Evolutionary conservation across 2,329 filamentous ascomycete genomes (phyloP), one percentile per base, ranked within the genome.

Genomic region (Domatiomyces globalis): DNA sequence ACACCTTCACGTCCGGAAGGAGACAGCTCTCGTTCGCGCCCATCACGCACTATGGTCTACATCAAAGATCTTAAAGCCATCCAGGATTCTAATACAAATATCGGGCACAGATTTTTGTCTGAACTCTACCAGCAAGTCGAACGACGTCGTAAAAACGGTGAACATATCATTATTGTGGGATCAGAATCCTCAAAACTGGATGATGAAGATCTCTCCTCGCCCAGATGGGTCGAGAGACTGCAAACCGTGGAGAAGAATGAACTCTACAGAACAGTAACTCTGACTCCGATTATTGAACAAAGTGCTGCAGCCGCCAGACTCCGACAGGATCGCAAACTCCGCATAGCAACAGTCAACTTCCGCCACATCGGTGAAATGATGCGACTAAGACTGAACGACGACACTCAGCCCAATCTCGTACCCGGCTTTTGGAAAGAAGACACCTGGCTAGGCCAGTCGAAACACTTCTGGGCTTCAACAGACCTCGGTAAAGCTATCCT

Each of bases 1-100:
- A 4, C 10, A 15, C 8, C 33, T 15, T 10, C 4, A 15, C 10
- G 10, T 39, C 10, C 33, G 10, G 12, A 39, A 39, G 33, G 33
- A 39, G 33, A 39, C 10, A 15, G 15, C 33, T 39, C 33, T 39
- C 10, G 33, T 15, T 15, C 33, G 15, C 12, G 12, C 8, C 33
- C 33, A 39, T 39, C 33, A 15, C 33, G 33, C 25, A 50, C 88
- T 6, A 81, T 96, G 52, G 73, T 94, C 42, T 87, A 87, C 60
- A 70, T 95, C 10, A 79, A 85, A 63, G 87, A 96, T 64, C 85
- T 87, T 61, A 80, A 85, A 49, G 86, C 94, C 56, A 73, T 98
- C 7, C 79, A 76, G 60, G 77, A 78, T 62, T 39, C 33, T 10
- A 82, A 84, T 0, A 45, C 42, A 5, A 66, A 76, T 5, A 80